phyloP scores from a whole-genome alignment of 352 stramenopile species.

The Globisporangium cystogenes region DNA sequence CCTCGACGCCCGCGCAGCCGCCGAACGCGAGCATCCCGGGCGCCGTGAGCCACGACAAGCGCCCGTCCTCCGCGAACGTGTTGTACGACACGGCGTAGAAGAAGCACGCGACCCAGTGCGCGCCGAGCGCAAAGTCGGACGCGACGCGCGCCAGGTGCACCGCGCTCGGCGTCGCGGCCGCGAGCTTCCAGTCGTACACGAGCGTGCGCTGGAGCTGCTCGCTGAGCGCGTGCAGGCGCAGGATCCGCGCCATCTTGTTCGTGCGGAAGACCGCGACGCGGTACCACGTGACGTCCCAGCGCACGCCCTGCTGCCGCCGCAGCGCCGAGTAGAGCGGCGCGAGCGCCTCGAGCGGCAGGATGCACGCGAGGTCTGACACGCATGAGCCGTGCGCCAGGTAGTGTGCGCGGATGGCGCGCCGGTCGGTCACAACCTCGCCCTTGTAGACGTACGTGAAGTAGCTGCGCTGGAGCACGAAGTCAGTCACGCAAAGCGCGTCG shows the following conservation, averaged over 20 bases:
- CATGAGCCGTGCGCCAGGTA: constrained; percentile 29
- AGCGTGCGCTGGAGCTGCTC: constrained; percentile 14
- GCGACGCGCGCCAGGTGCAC: constrained; percentile 16
- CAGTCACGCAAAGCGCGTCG: constrained; percentile 22
- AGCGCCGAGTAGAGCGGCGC: constrained; percentile 2
- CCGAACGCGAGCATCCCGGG: constrained; percentile 26
- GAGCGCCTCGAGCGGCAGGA: constrained; percentile 27
- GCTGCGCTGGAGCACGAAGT: constrained; percentile 26
- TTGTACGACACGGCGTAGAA: constrained; percentile 19
- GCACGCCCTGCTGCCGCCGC: not conserved
- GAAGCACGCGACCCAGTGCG: constrained; percentile 22
- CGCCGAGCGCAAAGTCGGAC: constrained; percentile 20
- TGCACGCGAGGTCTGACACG: constrained; percentile 20
- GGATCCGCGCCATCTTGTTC: constrained; percentile 17
- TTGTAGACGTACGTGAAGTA: constrained; percentile 28
- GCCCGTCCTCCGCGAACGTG: constrained; percentile 11
- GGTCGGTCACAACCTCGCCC: constrained; percentile 26
- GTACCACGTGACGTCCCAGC: constrained; percentile 12
- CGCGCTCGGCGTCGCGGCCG: constrained; percentile 3
- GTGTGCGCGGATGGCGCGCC: constrained; percentile 16
- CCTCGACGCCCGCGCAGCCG: constrained; percentile 11
- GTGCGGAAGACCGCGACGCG: constrained; percentile 14
- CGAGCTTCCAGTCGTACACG: constrained; percentile 15
- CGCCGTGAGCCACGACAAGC: constrained; percentile 13
- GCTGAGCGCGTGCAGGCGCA: constrained; percentile 14